phyloP scores from a whole-genome alignment of 768 basidiomycete species.

The Russula olivacea region DNA sequence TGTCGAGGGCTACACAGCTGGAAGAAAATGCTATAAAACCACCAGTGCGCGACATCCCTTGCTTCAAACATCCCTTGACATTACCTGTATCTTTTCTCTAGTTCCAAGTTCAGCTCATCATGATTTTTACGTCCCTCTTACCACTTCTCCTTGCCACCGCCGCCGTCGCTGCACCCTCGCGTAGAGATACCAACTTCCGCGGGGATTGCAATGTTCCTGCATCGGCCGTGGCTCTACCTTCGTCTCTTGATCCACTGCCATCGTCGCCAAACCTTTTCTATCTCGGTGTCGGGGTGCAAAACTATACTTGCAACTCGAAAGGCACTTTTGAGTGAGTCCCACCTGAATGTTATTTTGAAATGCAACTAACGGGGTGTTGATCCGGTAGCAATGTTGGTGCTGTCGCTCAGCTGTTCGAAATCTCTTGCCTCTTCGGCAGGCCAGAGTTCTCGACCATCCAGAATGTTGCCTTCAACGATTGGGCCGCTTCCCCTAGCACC shows the following conservation, averaged over 20 bases:
- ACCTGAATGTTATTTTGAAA: background rate
- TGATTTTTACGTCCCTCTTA: background rate
- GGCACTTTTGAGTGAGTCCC: slow-evolving; percentile 12
- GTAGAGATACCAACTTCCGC: background rate
- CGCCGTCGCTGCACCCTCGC: background rate
- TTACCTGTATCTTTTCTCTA: no score
- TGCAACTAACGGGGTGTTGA: background rate
- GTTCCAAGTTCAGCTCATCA: background rate
- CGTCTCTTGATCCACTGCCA: background rate
- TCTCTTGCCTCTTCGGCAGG: background rate
- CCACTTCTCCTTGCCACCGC: background rate
- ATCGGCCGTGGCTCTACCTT: background rate
- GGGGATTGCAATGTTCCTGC: background rate
- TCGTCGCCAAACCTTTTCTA: background rate
- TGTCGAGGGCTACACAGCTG: no score
- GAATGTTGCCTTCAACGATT: background rate
- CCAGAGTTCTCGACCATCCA: slow-evolving; percentile 5
- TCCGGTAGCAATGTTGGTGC: slow-evolving; percentile 16
- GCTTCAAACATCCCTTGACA: no score
- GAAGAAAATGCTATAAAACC: no score
- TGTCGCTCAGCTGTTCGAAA: slow-evolving; percentile 17
- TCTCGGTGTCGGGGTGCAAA: slow-evolving; percentile 7
- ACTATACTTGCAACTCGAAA: slow-evolving; percentile 5
- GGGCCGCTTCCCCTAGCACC: background rate
- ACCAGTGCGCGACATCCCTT: background rate